Evolutionary conservation across 2,329 filamentous ascomycete genomes (phyloP).

Genomic region (Sclerotinia trifoliorum): DNA sequence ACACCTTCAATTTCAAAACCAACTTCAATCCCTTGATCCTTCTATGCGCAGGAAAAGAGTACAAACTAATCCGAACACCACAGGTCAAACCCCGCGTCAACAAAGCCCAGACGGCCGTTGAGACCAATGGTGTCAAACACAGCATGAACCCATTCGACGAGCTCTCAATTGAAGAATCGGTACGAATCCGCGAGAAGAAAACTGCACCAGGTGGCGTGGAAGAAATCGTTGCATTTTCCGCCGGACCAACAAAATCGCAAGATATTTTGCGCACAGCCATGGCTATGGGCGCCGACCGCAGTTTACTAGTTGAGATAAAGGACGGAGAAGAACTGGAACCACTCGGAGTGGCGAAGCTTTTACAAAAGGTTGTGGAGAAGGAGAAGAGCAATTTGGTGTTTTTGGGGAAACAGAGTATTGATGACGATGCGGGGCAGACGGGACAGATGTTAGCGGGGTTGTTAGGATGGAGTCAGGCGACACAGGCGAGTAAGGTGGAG

Average conservation of each 20-base stretch:
- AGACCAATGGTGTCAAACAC: slow-evolving; percentile 92
- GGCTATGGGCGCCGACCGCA: slow-evolving; percentile 97
- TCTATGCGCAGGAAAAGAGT: neutral
- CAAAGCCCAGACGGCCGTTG: slow-evolving; percentile 78
- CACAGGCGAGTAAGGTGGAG: slow-evolving; percentile 82
- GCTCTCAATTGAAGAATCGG: slow-evolving; percentile 93
- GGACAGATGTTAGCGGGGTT: slow-evolving; percentile 96
- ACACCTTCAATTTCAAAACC: neutral
- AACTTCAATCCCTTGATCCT: neutral
- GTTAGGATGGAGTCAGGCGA: slow-evolving; percentile 90
- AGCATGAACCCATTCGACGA: slow-evolving; percentile 99
- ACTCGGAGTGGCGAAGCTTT: slow-evolving; percentile 85
- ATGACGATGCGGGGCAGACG: slow-evolving; percentile 93
- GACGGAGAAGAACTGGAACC: slow-evolving; percentile 81
- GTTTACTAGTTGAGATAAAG: slow-evolving; percentile 78
- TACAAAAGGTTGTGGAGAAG: slow-evolving; percentile 74
- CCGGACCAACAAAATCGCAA: slow-evolving; percentile 81
- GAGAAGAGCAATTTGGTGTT: slow-evolving; percentile 91
- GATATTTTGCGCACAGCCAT: slow-evolving; percentile 94
- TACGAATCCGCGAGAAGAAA: slow-evolving; percentile 89
- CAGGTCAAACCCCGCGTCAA: slow-evolving; percentile 70
- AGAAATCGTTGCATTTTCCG: slow-evolving; percentile 87
- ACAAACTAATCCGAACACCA: slow-evolving; percentile 4
- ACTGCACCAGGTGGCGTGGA: slow-evolving; percentile 70
- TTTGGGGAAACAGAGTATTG: slow-evolving; percentile 96